phyloP scores from a whole-genome alignment of 208 protist species.

The Acanthamoeba rhysodes region DNA sequence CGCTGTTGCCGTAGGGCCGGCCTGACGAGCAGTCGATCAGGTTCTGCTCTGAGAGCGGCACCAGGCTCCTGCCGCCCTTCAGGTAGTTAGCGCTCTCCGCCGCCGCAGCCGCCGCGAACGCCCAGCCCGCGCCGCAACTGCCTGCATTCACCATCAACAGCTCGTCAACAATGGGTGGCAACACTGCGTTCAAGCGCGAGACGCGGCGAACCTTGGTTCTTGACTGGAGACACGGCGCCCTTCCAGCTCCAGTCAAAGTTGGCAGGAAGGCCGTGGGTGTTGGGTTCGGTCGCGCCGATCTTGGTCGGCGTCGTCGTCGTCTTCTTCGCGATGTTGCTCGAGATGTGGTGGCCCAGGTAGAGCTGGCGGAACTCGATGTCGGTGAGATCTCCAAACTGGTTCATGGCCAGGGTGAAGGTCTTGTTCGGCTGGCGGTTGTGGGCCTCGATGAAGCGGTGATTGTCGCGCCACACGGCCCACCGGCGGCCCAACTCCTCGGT shows the following conservation, averaged over 20 bases:
- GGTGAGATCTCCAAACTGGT: slow-evolving; percentile 81
- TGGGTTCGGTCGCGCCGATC: background rate
- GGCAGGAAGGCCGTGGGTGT: slow-evolving; percentile 51
- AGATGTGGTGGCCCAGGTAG: background rate
- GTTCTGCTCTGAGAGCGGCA: slow-evolving; percentile 74
- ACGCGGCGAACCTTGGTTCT: slow-evolving; percentile 92
- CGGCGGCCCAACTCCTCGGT: slow-evolving; percentile 11
- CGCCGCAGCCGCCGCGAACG: slow-evolving; percentile 96
- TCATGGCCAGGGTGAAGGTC: slow-evolving; percentile 79
- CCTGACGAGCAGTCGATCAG: slow-evolving; percentile 54
- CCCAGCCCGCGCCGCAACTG: slow-evolving; percentile 97
- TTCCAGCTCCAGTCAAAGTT: slow-evolving; percentile 93
- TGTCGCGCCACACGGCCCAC: slow-evolving; percentile 34
- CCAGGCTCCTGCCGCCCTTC: background rate
- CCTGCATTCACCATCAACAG: slow-evolving; percentile 75
- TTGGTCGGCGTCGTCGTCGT: background rate
- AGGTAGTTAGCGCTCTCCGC: slow-evolving; percentile 92
- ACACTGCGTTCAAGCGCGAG: background rate
- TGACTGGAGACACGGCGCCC: slow-evolving; percentile 94
- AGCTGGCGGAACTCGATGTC: slow-evolving; percentile 70
- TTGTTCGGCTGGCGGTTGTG: slow-evolving; percentile 9
- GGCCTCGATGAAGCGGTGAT: slow-evolving; percentile 4
- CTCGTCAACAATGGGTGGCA: background rate
- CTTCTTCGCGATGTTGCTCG: background rate
- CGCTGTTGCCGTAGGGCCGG: slow-evolving; percentile 85